phyloP scores from a whole-genome alignment of 345 rosid genomes.

The Cardiospermum halicacabum region DNA sequence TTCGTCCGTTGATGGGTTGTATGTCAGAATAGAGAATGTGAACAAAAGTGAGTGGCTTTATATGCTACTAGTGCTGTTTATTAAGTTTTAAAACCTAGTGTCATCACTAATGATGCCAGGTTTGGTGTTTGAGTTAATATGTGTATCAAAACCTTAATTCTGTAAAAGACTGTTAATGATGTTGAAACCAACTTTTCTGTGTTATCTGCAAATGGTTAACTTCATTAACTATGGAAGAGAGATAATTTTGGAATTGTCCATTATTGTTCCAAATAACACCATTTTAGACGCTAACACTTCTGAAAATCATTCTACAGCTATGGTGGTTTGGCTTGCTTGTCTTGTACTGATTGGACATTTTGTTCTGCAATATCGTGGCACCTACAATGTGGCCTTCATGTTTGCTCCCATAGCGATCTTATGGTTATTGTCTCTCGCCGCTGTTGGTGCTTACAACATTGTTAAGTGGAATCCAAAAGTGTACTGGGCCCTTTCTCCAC shows the following conservation, averaged over 20 bases:
- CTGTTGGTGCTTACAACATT: conserved; percentile 66
- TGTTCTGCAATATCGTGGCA: conserved; percentile 85
- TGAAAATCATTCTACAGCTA: conserved; percentile 39
- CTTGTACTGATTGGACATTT: conserved; percentile 75
- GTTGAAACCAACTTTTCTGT: neutral
- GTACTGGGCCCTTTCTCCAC: conserved; percentile 76
- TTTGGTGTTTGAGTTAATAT: neutral
- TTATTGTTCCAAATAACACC: neutral
- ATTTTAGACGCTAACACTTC: conserved; percentile 20
- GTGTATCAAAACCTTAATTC: neutral
- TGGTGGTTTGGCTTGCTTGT: conserved; percentile 61
- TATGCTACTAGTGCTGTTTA: neutral
- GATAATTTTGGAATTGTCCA: neutral
- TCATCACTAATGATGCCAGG: neutral
- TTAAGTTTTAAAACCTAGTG: neutral
- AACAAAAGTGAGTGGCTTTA: conserved; percentile 46
- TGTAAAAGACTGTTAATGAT: neutral
- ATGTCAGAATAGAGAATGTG: conserved; percentile 38
- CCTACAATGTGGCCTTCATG: conserved; percentile 58
- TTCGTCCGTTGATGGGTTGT: conserved; percentile 76
- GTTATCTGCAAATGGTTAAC: neutral
- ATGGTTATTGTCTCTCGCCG: conserved; percentile 69
- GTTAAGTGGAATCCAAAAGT: conserved; percentile 78
- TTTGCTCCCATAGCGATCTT: conserved; percentile 76
- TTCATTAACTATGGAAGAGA: neutral